Evolutionary conservation across 2,329 filamentous ascomycete genomes (phyloP), one percentile per base, ranked within the genome.

Genomic region (Phoma sp.): DNA sequence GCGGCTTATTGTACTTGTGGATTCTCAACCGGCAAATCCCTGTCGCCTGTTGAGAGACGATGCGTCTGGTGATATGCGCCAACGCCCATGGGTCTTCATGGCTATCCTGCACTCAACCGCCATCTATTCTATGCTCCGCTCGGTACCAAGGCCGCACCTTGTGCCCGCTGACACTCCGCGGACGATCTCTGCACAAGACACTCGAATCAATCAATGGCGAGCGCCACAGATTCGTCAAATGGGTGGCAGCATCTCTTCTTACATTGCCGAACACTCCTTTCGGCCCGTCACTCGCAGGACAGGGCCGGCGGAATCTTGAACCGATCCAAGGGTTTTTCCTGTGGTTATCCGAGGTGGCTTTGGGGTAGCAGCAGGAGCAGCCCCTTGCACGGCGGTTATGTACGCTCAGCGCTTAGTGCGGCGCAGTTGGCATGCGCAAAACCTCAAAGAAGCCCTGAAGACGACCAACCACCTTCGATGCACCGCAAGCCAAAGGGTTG

Each of bases 321-420:
- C 35, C 15, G 27, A n/a, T 41, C 33, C 32, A 43, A 24, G 25
- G n/a, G 40, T 17, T 32, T 19, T 2, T 43, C 10, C 19, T 43
- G 25, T n/a, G 32, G 15, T 27, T 19, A 32, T 5, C 31, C 40
- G 36, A 37, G 31, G 45, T 44, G 38, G 10, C 21, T 15, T 32
- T 36, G 22, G 22, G 22, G 22, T 24, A 6, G 22, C 15, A 24
- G 50, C 48, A 35, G 45, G 15, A 37, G 41, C 33, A 55, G 35
- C 46, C 52, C 51, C 52, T 55, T 55, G 52, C 52, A 29, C 33
- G 41, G 29, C 46, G 41, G 21, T 46, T 36, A 50, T 50, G 46
- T 46, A 55, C 41, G 35, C 29, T 22, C 40, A 49, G 52, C 52
- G 52, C 46, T 50, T 55, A 55, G 36, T 55, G 52, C 52, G 52